A percentile compares a stretch with the other conserved stretches of the same genome.
Evolutionary conservation across 768 basidiomycete species (phyloP).

Genomic region (Termitomyces sp.): DNA sequence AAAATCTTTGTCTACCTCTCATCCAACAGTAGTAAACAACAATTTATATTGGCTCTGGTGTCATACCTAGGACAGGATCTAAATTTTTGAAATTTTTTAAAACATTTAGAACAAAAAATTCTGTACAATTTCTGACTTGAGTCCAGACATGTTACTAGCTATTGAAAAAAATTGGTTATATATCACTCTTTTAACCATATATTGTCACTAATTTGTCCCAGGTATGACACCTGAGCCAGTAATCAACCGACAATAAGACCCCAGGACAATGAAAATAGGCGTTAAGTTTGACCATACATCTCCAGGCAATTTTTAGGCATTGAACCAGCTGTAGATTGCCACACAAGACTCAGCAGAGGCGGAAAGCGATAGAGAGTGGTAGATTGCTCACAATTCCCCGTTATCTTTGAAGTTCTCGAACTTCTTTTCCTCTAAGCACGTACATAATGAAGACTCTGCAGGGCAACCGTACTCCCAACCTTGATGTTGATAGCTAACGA

Average conservation of each 20-base stretch:
- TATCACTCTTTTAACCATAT: too few relatives aligned
- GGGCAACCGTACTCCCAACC: slow-evolving; percentile 21
- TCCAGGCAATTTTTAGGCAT: neutral
- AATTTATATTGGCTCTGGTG: too few relatives aligned
- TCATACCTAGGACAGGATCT: too few relatives aligned
- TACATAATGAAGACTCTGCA: slow-evolving; percentile 15
- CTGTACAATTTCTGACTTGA: too few relatives aligned
- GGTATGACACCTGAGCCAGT: too few relatives aligned
- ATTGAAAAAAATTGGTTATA: too few relatives aligned
- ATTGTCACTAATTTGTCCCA: too few relatives aligned
- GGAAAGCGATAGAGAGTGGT: neutral
- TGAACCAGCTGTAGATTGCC: slow-evolving; percentile 1
- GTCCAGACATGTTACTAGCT: too few relatives aligned
- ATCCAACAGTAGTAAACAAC: too few relatives aligned
- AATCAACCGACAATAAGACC: neutral
- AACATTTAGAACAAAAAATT: too few relatives aligned
- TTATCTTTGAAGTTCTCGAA: slow-evolving; percentile 9
- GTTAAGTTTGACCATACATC: slow-evolving; percentile 7
- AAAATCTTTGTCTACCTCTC: too few relatives aligned
- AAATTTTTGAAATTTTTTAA: too few relatives aligned
- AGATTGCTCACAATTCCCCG: slow-evolving; percentile 5
- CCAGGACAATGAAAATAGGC: neutral
- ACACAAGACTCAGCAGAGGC: neutral
- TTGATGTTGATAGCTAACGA: slow-evolving; percentile 21
- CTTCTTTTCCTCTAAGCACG: slow-evolving; percentile 17